Percentiles rank a stretch among this genome's conserved stretches.
These are phyloP conservation scores for Mimosa bimucronata DNA, from an alignment of 306 rosid genomes.

Conservation along the genomic window DNA sequence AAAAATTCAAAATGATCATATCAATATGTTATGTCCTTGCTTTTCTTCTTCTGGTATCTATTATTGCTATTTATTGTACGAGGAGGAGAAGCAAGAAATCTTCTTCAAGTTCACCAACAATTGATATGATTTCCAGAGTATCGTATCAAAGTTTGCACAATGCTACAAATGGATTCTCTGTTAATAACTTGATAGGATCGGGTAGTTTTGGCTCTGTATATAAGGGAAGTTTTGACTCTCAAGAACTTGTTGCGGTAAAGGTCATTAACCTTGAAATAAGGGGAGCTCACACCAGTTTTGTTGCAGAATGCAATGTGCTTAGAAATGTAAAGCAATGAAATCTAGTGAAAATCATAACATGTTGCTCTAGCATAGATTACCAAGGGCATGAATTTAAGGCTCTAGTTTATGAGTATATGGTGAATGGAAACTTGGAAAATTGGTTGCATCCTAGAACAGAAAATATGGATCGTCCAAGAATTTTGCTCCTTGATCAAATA, in stretches of 20 bases:
- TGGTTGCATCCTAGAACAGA: too few species aligned
- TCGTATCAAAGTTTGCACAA: not conserved
- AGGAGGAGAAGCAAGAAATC: not conserved
- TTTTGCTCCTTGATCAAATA: too few species aligned
- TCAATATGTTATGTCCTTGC: not conserved
- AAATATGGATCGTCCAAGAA: too few species aligned
- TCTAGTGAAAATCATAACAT: not conserved
- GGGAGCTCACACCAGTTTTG: not conserved
- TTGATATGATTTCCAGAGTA: not conserved
- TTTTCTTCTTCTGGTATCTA: not conserved
- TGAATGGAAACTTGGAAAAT: too few species aligned
- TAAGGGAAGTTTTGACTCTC: not conserved
- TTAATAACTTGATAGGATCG: not conserved
- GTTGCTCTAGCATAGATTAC: not conserved
- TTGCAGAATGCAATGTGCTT: not conserved
- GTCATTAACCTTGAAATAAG: not conserved
- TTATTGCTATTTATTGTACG: not conserved
- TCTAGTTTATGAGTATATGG: too few species aligned
- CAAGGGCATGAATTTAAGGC: too few species aligned
- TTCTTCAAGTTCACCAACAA: not conserved
- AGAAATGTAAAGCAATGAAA: not conserved
- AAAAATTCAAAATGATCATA: not conserved
- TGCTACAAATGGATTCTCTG: not conserved
- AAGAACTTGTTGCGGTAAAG: not conserved
- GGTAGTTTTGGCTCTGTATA: not conserved